Percentiles rank a stretch among this genome's conserved stretches.
phyloP scores from a whole-genome alignment of 805 yeast species.

The Suhomyces canberraensis region DNA sequence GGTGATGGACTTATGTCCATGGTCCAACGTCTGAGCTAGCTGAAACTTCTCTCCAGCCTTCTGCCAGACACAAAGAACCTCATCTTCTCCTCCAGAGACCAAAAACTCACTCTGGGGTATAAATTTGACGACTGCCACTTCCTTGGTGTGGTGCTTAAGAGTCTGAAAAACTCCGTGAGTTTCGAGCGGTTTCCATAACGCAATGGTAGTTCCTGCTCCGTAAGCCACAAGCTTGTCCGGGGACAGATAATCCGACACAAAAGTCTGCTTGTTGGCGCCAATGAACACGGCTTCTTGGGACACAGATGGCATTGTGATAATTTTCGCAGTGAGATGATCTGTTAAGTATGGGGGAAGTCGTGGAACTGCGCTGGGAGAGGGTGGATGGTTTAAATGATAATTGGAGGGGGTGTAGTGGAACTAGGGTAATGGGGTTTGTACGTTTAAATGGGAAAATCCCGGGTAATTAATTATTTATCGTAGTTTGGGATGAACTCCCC shows the following conservation, averaged over 20 bases:
- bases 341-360: too few relatives aligned
- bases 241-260: slow-evolving; percentile 51
- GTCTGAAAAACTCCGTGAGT: slow-evolving; percentile 51
- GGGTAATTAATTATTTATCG: too few relatives aligned
- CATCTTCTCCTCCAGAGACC: slow-evolving; percentile 69
- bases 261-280: slow-evolving; percentile 70
- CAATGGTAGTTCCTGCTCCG: slow-evolving; percentile 66
- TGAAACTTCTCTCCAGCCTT: slow-evolving; percentile 26
- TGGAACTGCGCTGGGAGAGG: not conserved
- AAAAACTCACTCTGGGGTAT: slow-evolving; percentile 43
- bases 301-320: not conserved
- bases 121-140: slow-evolving; percentile 63
- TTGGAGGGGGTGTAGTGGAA: too few relatives aligned
- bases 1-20: slow-evolving; percentile 52
- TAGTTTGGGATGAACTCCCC: too few relatives aligned
- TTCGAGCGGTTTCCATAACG: slow-evolving; percentile 62
- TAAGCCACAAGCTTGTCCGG: slow-evolving; percentile 51
- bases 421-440: too few relatives aligned
- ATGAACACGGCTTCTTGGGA: slow-evolving; percentile 56
- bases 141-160: slow-evolving; percentile 57
- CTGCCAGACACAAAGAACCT: slow-evolving; percentile 59
- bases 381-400: not conserved
- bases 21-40: slow-evolving; percentile 29
- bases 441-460: too few relatives aligned
- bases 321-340: not conserved